phyloP scores from a whole-genome alignment of 1,284 basidiomycete genomes.

The Entoloma clypeatum region DNA sequence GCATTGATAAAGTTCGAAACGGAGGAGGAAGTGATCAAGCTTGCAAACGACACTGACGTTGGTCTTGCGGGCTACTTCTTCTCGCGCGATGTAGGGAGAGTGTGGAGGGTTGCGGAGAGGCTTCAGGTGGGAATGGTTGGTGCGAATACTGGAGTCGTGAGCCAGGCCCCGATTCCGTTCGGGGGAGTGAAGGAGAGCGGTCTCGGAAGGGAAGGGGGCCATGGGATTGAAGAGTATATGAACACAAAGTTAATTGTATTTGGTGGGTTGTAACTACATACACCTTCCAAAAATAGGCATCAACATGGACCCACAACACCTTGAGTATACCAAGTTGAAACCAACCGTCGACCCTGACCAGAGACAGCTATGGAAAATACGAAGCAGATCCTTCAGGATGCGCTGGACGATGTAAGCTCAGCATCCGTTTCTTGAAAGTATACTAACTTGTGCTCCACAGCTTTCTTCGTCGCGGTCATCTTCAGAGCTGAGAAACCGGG shows the following conservation, averaged over 20 bases:
- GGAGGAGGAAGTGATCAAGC: constrained; percentile 86
- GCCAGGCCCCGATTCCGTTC: constrained; percentile 84
- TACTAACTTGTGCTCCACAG: constrained; percentile 31
- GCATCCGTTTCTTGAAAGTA: background rate
- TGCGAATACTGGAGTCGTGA: constrained; percentile 80
- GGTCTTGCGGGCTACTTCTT: constrained; percentile 95
- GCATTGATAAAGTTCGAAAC: constrained; percentile 82
- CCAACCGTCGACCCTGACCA: constrained; percentile 14
- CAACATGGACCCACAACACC: constrained; percentile 19
- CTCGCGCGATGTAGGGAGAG: constrained; percentile 84
- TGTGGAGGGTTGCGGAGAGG: constrained; percentile 97
- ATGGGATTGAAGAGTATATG: constrained; percentile 85
- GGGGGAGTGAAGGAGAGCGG: constrained; percentile 92
- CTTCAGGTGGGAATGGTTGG: constrained; percentile 97
- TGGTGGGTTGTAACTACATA: constrained; percentile 46
- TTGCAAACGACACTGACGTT: constrained; percentile 82
- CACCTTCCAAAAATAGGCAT: constrained; percentile 18
- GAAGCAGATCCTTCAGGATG: constrained; percentile 49
- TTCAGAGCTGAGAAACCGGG: constrained; percentile 42
- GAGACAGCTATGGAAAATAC: constrained; percentile 29
- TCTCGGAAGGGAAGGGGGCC: constrained; percentile 72
- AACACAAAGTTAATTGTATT: constrained; percentile 78
- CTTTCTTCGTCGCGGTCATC: constrained; percentile 58
- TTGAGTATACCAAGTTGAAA: constrained; percentile 8
- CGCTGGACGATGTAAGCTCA: constrained; percentile 59